Evolutionary conservation across 1,139 yeast genomes (phyloP).

Genomic region (Kurtzmaniella quercitrusa): DNA sequence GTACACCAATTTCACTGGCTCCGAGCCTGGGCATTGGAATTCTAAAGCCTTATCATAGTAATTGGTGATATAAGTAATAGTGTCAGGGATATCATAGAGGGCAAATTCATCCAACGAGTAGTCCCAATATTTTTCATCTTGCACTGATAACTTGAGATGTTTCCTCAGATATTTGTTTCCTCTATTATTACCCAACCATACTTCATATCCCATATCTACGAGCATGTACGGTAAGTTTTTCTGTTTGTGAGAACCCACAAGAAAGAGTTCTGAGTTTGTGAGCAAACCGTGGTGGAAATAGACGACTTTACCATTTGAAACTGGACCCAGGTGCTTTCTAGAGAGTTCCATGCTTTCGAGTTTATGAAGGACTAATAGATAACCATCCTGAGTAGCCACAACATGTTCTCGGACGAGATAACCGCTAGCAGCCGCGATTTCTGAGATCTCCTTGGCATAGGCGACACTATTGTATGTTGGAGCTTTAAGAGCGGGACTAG

Average conservation of each 20-base stretch:
- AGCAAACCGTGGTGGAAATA: constrained; percentile 47
- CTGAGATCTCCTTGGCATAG: constrained; percentile 52
- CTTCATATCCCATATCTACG: constrained; percentile 30
- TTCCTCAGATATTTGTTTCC: constrained; percentile 39
- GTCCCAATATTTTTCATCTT: constrained; percentile 65
- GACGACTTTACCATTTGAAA: constrained; percentile 16
- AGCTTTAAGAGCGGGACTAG: neutral
- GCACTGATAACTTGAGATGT: constrained; percentile 32
- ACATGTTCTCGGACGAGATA: constrained; percentile 70
- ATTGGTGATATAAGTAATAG: constrained; percentile 53
- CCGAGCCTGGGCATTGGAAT: neutral
- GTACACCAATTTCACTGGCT: constrained; percentile 20
- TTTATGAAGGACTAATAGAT: constrained; percentile 38
- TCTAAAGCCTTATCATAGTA: constrained; percentile 9
- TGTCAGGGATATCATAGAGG: constrained; percentile 73
- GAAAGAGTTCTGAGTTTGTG: constrained; percentile 43
- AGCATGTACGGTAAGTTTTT: constrained; percentile 29
- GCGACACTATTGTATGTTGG: constrained; percentile 2
- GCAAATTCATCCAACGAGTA: constrained; percentile 86
- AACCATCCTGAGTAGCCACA: constrained; percentile 47
- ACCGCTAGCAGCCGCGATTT: constrained; percentile 60
- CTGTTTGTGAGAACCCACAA: constrained; percentile 31
- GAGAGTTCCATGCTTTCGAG: constrained; percentile 13
- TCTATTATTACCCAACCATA: constrained; percentile 35
- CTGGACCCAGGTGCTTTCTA: neutral